A percentile compares a stretch with the other conserved stretches of the same genome.
Evolutionary conservation across 1,139 yeast species (phyloP).

Genomic region (Sugiyamaella neomexicana): DNA sequence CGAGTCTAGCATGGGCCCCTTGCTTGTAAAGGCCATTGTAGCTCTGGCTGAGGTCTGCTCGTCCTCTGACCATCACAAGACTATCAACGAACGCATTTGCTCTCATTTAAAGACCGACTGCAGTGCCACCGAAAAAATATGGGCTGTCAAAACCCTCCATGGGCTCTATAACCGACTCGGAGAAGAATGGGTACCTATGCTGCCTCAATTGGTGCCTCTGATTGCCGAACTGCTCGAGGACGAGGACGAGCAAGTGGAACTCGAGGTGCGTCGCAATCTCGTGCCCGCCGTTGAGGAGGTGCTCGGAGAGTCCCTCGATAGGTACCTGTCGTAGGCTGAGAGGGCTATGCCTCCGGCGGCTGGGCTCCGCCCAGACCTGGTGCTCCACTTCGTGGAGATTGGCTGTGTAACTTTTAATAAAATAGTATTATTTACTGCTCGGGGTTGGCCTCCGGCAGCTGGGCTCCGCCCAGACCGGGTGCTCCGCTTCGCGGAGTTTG

Average conservation of each 20-base stretch:
- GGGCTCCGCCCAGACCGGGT: too few relatives aligned
- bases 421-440: conserved; percentile 10
- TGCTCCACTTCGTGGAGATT: background rate
- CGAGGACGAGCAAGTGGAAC: conserved; percentile 89
- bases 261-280: conserved; percentile 88
- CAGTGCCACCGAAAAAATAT: conserved; percentile 59
- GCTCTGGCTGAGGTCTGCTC: conserved; percentile 67
- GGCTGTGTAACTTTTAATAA: background rate
- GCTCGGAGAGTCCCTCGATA: conserved; percentile 90
- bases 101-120: conserved; percentile 53
- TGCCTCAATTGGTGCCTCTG: conserved; percentile 93
- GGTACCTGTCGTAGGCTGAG: conserved; percentile 63
- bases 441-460: too few relatives aligned
- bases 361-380: background rate
- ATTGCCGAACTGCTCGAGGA: conserved; percentile 95
- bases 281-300: conserved; percentile 90
- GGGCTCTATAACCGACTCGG: conserved; percentile 87
- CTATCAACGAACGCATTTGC: conserved; percentile 56
- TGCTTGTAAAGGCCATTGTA: conserved; percentile 76
- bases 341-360: background rate
- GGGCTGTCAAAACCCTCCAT: conserved; percentile 81
- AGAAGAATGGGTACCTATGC: conserved; percentile 86
- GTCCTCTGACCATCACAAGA: conserved; percentile 79
- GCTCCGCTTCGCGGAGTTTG: too few relatives aligned
- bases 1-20: conserved; percentile 59